Percentiles rank a stretch among this genome's conserved stretches.
These are phyloP conservation scores for Coelastrella sp. DNA, from an alignment of 139 green algal genomes.

Conservation along the genomic window DNA sequence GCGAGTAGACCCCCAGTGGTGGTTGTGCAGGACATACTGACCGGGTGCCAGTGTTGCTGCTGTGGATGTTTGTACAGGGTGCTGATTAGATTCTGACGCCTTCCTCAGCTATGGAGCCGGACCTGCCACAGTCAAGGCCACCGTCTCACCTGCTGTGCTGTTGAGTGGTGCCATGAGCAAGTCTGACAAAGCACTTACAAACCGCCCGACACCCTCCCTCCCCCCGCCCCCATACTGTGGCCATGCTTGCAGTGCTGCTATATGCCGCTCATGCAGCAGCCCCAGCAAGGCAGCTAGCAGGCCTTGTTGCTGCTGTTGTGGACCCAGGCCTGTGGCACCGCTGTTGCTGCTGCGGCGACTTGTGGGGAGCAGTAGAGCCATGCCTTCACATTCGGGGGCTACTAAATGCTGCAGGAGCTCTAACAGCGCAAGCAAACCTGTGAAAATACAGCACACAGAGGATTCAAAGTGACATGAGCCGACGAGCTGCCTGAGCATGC, in stretches of 20 bases:
- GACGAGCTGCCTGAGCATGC: background rate
- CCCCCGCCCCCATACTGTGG: constrained; percentile 53
- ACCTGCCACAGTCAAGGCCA: background rate
- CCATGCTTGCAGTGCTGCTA: constrained; percentile 60
- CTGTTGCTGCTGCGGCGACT: background rate
- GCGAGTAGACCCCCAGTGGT: too few species aligned
- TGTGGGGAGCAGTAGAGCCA: background rate
- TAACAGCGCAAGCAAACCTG: constrained; percentile 66
- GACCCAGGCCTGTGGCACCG: background rate
- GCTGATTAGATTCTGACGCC: too few species aligned
- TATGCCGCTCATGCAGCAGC: constrained; percentile 66
- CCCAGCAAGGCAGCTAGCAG: constrained; percentile 58
- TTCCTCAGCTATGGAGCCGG: too few species aligned
- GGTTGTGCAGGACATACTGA: too few species aligned
- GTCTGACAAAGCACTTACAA: constrained; percentile 38
- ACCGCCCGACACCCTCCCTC: constrained; percentile 3
- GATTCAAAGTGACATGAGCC: background rate
- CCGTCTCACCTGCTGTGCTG: background rate
- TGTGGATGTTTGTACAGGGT: too few species aligned
- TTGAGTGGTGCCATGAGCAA: constrained; percentile 47
- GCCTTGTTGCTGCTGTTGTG: constrained; percentile 41
- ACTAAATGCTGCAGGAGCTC: constrained; percentile 53
- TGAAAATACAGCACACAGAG: background rate
- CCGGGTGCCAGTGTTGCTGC: too few species aligned
- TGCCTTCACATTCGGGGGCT: constrained; percentile 53